These are phyloP conservation scores for Hyphopichia wangnamkhiaoensis DNA, from an alignment of 1,139 yeast genomes.

Conservation along the genomic window DNA sequence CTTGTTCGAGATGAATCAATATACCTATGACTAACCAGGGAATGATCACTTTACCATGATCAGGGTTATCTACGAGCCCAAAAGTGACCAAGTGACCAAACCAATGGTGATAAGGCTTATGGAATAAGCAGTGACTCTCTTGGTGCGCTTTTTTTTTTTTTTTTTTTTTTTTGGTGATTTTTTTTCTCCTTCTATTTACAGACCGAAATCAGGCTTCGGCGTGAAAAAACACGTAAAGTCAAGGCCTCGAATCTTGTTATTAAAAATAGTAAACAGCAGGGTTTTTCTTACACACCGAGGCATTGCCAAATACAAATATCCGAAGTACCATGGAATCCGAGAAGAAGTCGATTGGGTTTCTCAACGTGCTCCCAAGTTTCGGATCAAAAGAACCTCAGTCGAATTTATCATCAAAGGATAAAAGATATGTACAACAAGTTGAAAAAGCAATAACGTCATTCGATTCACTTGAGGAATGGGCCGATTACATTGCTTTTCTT, in stretches of 20 bases:
- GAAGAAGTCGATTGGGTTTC: constrained; percentile 7
- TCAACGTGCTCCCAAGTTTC: constrained; percentile 9
- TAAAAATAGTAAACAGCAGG: background rate
- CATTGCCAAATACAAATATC: background rate
- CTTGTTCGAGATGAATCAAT: no score
- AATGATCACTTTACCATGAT: no score
- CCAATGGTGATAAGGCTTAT: no score
- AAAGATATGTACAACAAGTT: constrained; percentile 62
- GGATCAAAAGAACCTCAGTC: constrained; percentile 7
- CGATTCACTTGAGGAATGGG: constrained; percentile 94
- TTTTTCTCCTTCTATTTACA: no score
- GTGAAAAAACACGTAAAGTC: background rate
- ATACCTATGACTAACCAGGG: no score
- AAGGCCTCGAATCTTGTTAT: background rate
- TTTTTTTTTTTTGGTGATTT: background rate
- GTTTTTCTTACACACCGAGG: constrained; percentile 10
- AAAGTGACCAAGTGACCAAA: no score
- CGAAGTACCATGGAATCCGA: constrained; percentile 1
- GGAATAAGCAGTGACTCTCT: no score
- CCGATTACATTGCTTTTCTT: constrained; percentile 92
- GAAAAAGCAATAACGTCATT: constrained; percentile 78
- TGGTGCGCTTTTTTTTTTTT: no score
- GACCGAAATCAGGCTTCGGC: no score
- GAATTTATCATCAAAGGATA: constrained; percentile 53
- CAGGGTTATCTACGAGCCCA: no score